phyloP scores from a whole-genome alignment of 1,284 basidiomycete species.

The Xerocomus nothofagi region DNA sequence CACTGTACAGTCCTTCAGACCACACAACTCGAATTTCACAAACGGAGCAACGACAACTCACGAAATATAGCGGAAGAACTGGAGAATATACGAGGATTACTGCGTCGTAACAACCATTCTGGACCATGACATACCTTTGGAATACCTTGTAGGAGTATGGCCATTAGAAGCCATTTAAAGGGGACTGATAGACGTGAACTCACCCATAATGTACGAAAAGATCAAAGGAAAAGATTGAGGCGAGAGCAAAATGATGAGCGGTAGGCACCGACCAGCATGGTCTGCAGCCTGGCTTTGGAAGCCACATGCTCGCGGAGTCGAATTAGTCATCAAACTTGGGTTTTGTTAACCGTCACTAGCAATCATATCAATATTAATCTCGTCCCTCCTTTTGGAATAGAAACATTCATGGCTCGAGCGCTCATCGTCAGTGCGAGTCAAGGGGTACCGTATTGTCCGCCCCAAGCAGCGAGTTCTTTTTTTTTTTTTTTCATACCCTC shows the following conservation, averaged over 20 bases:
- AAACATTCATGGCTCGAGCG: too few species aligned
- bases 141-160: slow-evolving; percentile 43
- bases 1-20: slow-evolving; percentile 48
- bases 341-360: too few species aligned
- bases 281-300: not conserved
- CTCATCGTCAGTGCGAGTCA: too few species aligned
- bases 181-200: not conserved
- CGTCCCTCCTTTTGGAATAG: too few species aligned
- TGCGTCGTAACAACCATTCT: slow-evolving; percentile 31
- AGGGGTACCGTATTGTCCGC: too few species aligned
- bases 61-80: slow-evolving; percentile 88
- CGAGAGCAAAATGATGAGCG: not conserved
- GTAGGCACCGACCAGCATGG: not conserved
- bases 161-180: not conserved
- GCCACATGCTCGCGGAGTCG: slow-evolving; percentile 12
- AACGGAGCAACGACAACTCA: slow-evolving; percentile 40
- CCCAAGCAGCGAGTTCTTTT: too few species aligned
- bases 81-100: slow-evolving; percentile 9
- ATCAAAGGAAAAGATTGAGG: slow-evolving; percentile 7
- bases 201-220: slow-evolving; percentile 26
- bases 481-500: too few species aligned
- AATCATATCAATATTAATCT: too few species aligned
- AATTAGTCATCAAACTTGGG: not conserved
- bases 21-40: not conserved
- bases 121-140: slow-evolving; percentile 57